Evolutionary conservation across 306 rosid species (phyloP).

Genomic region (Sicyos edulis): DNA sequence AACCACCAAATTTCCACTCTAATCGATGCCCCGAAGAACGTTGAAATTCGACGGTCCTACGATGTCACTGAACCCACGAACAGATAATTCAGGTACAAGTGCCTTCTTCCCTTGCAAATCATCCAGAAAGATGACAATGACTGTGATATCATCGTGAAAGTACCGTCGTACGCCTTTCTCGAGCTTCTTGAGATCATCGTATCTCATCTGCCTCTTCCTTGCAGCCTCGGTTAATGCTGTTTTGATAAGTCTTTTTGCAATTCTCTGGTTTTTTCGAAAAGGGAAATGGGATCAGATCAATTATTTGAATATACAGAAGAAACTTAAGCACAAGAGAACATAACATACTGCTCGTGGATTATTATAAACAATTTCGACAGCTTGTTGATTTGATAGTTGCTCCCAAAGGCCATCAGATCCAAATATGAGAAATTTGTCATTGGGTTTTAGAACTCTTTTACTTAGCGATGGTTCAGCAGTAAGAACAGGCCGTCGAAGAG

Average conservation of each 20-base stretch:
- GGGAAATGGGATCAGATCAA: not conserved
- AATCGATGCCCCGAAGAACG: constrained; percentile 35
- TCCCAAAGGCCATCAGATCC: constrained; percentile 98
- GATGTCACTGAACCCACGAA: constrained; percentile 60
- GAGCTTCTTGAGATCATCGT: constrained; percentile 60
- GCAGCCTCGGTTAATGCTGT: constrained; percentile 66
- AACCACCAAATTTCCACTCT: constrained; percentile 32
- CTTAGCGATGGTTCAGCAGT: constrained; percentile 68
- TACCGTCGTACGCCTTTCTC: constrained; percentile 60
- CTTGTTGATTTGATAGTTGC: constrained; percentile 67
- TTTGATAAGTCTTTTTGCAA: constrained; percentile 59
- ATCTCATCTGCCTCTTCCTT: constrained; percentile 60
- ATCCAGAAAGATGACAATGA: constrained; percentile 67
- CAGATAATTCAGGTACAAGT: constrained; percentile 53
- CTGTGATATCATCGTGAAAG: constrained; percentile 75
- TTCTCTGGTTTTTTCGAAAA: constrained; percentile 45
- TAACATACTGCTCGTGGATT: constrained; percentile 53
- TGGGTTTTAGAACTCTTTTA: constrained; percentile 54
- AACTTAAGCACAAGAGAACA: not conserved
- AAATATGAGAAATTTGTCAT: constrained; percentile 67
- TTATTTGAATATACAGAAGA: not conserved
- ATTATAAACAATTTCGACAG: constrained; percentile 62
- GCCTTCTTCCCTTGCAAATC: constrained; percentile 39
- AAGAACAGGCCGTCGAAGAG: constrained; percentile 70
- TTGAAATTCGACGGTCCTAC: constrained; percentile 66